phyloP scores from a whole-genome alignment of 2,329 filamentous ascomycete genomes.

The Nemania diffusa region DNA sequence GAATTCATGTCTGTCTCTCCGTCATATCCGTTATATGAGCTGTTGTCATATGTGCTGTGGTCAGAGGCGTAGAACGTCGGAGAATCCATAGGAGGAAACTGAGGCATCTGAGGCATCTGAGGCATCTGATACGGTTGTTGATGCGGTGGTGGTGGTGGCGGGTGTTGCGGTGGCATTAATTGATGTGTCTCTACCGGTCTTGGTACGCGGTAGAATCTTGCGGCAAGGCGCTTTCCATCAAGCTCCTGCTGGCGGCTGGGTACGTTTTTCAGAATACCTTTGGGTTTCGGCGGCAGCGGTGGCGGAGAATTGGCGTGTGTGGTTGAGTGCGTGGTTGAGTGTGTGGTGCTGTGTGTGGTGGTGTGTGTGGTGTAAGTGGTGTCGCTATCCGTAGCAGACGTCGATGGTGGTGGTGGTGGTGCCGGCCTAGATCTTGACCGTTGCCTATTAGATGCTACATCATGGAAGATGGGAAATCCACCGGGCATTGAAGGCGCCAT shows the following conservation, averaged over 20 bases:
- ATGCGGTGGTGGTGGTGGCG: not conserved
- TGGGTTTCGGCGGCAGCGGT: slow-evolving; percentile 39
- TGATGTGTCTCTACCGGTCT: slow-evolving; percentile 34
- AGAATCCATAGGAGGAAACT: slow-evolving; percentile 41
- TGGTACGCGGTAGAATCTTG: slow-evolving; percentile 46
- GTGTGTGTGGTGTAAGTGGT: slow-evolving; percentile 38
- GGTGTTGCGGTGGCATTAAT: not conserved
- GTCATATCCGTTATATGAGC: slow-evolving; percentile 45
- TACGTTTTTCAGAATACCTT: slow-evolving; percentile 47
- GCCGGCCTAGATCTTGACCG: slow-evolving; percentile 39
- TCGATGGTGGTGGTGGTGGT: not conserved
- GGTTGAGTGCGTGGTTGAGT: not conserved
- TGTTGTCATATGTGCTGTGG: slow-evolving; percentile 46
- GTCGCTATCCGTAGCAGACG: slow-evolving; percentile 38
- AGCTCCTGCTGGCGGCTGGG: slow-evolving; percentile 25
- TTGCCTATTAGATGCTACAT: slow-evolving; percentile 34
- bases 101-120: too few relatives aligned
- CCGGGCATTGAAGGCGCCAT: slow-evolving; percentile 43
- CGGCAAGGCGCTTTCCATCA: slow-evolving; percentile 45
- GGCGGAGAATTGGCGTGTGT: slow-evolving; percentile 16
- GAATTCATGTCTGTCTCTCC: slow-evolving; percentile 53
- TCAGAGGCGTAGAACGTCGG: slow-evolving; percentile 46
- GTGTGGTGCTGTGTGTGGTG: not conserved
- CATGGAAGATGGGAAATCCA: slow-evolving; percentile 42
- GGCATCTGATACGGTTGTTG: not conserved